Conservation (phyloP, 805 yeast genomes). For the Ogataea methylovora region DNA sequence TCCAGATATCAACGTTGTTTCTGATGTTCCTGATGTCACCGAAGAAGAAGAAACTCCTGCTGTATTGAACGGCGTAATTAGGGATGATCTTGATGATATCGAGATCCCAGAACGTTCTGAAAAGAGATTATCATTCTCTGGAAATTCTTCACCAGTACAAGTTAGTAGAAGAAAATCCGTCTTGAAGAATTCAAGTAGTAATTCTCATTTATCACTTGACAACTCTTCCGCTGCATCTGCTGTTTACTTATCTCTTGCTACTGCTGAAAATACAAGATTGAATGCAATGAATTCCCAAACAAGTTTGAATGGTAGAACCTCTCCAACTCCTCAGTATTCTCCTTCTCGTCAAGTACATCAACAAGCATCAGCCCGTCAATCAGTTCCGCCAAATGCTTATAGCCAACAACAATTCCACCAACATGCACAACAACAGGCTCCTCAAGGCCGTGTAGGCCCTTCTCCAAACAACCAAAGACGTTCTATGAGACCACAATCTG, state of each 20-base stretch:
- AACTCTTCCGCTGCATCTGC: conserved; percentile 41
- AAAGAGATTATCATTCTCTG: conserved; percentile 12
- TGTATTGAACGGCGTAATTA: background rate
- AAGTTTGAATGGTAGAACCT: conserved; percentile 22
- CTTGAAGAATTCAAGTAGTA: conserved; percentile 29
- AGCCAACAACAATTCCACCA: conserved; percentile 14
- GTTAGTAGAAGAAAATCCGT: conserved; percentile 38
- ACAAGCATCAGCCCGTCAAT: conserved; percentile 2
- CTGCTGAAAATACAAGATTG: conserved; percentile 72
- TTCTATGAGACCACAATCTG: conserved; percentile 3
- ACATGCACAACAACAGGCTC: conserved; percentile 6
- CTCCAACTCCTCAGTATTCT: background rate
- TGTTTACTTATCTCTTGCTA: conserved; percentile 61
- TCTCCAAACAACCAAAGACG: no score
- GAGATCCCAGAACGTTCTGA: conserved; percentile 27
- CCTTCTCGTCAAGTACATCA: conserved; percentile 3
- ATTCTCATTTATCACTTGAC: conserved; percentile 11
- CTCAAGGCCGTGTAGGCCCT: conserved; percentile 16
- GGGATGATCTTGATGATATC: conserved; percentile 4
- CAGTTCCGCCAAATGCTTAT: conserved; percentile 17
- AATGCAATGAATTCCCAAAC: conserved; percentile 51
- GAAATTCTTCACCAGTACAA: conserved; percentile 7
- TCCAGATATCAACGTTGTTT: background rate
- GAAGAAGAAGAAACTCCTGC: conserved; percentile 19
- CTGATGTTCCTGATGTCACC: conserved; percentile 12